Evolutionary conservation across 148 eudicot species (phyloP).

Genomic region (Cornus florida): DNA sequence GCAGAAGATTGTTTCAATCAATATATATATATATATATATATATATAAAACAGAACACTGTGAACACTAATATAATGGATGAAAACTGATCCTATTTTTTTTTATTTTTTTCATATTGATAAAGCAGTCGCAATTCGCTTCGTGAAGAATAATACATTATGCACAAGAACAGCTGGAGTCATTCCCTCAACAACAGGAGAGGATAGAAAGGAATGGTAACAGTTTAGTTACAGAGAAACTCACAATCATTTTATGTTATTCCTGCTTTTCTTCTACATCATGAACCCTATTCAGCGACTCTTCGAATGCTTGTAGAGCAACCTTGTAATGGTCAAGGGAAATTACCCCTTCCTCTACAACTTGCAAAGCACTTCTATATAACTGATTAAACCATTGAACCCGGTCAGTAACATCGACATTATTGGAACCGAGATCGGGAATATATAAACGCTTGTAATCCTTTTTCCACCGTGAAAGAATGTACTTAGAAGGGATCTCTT

Average conservation of each 20-base stretch:
- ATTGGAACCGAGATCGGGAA: slow-evolving; percentile 33
- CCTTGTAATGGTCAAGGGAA: slow-evolving; percentile 69
- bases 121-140: not conserved
- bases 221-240: not conserved
- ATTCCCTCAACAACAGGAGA: not conserved
- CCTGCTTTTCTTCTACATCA: slow-evolving; percentile 49
- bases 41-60: not conserved
- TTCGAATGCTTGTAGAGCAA: slow-evolving; percentile 62
- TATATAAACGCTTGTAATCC: slow-evolving; percentile 60
- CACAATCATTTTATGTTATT: slow-evolving; percentile 6
- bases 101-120: not conserved
- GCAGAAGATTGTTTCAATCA: not conserved
- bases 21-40: not conserved
- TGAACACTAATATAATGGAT: not conserved
- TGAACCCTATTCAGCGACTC: slow-evolving; percentile 67
- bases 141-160: not conserved
- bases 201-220: not conserved
- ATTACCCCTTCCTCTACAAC: slow-evolving; percentile 76
- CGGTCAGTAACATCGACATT: slow-evolving; percentile 32
- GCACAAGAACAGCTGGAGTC: not conserved
- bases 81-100: not conserved
- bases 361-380: slow-evolving; percentile 66
- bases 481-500: slow-evolving; percentile 69
- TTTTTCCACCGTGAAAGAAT: slow-evolving; percentile 65
- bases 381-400: slow-evolving; percentile 39